These are phyloP conservation scores for Forsythia suspensa DNA, from an alignment of 257 asterid species.

Conservation along the genomic window DNA sequence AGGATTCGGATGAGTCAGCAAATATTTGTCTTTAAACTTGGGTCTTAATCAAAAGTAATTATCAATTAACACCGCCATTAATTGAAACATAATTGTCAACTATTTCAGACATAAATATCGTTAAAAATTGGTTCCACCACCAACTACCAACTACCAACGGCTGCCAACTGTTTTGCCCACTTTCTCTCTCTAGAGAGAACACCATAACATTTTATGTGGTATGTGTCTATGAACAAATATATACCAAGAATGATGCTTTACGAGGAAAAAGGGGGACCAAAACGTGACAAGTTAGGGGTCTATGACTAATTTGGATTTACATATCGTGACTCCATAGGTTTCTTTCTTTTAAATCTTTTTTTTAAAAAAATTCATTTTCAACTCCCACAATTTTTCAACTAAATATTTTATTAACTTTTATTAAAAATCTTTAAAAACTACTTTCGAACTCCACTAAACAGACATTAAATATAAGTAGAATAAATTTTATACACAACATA, in stretches of 20 bases:
- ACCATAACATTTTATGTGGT: not conserved
- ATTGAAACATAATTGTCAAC: slow-evolving; percentile 18
- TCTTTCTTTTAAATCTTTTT: too few species aligned
- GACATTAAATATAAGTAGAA: too few species aligned
- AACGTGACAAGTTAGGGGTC: not conserved
- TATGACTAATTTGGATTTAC: too few species aligned
- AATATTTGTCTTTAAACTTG: slow-evolving; percentile 35
- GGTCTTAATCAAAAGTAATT: slow-evolving; percentile 40
- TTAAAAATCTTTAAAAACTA: too few species aligned
- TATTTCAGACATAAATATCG: not conserved
- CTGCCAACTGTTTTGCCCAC: slow-evolving; percentile 25
- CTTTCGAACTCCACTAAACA: too few species aligned
- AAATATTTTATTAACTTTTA: too few species aligned
- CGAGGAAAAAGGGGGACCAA: not conserved
- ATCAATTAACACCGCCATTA: slow-evolving; percentile 25
- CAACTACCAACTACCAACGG: slow-evolving; percentile 37
- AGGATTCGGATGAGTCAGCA: slow-evolving; percentile 54
- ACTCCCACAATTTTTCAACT: too few species aligned
- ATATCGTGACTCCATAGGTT: too few species aligned
- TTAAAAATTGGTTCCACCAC: slow-evolving; percentile 22
- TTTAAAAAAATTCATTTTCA: too few species aligned
- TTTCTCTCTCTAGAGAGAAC: not conserved
- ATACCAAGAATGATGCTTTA: too few species aligned
- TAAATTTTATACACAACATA: too few species aligned
- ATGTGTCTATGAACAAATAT: too few species aligned